Conservation (phyloP, 1,284 basidiomycete genomes). For the Cryptococcus hybrid region DNA sequence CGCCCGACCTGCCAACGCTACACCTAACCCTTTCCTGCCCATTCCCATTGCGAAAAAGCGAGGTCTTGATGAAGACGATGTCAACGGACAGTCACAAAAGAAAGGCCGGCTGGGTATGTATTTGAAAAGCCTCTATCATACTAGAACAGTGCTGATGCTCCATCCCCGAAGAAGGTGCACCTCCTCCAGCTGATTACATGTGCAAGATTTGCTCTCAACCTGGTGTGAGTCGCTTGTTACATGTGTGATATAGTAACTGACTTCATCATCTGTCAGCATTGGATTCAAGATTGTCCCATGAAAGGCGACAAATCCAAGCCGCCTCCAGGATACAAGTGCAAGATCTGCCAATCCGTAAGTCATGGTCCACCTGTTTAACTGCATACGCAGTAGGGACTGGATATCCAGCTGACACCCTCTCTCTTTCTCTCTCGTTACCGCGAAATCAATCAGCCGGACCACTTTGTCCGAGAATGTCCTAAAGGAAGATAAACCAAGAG, state of each 20-base stretch:
- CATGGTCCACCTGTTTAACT: no score
- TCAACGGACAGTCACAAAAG: constrained; percentile 52
- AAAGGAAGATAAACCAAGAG: constrained; percentile 59
- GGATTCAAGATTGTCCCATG: constrained; percentile 47
- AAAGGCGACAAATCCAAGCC: constrained; percentile 28
- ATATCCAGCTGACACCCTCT: no score
- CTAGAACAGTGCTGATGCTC: not conserved
- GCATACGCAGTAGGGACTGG: no score
- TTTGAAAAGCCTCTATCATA: not conserved
- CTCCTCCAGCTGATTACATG: constrained; percentile 75
- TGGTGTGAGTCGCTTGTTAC: constrained; percentile 31
- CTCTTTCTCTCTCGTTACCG: not conserved
- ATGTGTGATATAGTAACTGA: not conserved
- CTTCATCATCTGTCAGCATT: constrained; percentile 29
- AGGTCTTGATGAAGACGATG: constrained; percentile 51
- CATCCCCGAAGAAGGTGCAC: constrained; percentile 18
- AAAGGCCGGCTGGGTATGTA: constrained; percentile 15
- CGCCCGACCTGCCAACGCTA: constrained; percentile 33
- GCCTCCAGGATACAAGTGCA: constrained; percentile 43
- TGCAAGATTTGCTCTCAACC: constrained; percentile 72
- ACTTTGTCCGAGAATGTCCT: constrained; percentile 83
- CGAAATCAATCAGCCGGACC: constrained; percentile 59
- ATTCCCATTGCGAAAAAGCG: constrained; percentile 53
- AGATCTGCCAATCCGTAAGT: constrained; percentile 45
- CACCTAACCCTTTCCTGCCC: constrained; percentile 40